Evolutionary conservation across 148 eudicot genomes (phyloP).

Genomic region (Silene uniflora): DNA sequence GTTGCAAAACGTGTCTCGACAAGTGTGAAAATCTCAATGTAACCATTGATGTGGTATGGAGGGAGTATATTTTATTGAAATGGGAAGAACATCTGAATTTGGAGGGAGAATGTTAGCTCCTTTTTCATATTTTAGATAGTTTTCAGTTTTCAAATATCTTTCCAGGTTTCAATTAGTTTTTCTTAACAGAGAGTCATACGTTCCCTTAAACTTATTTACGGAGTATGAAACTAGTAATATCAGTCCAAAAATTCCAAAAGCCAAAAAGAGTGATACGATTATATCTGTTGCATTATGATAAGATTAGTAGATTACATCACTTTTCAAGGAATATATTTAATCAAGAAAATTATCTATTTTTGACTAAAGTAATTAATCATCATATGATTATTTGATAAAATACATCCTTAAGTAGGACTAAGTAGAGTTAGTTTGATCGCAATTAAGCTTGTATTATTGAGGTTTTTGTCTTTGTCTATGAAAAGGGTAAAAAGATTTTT

Average conservation of each 20-base stretch:
- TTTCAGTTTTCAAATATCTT: too few relatives aligned
- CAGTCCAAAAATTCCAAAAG: not conserved
- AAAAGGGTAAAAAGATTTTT: constrained; percentile 1
- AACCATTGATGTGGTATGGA: too few relatives aligned
- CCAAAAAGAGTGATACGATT: not conserved
- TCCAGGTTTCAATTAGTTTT: too few relatives aligned
- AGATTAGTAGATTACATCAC: not conserved
- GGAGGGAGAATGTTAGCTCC: too few relatives aligned
- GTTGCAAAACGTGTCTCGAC: too few relatives aligned
- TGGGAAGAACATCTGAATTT: too few relatives aligned
- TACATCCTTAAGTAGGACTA: not conserved
- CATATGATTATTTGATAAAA: not conserved
- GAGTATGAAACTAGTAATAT: not conserved
- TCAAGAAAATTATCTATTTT: not conserved
- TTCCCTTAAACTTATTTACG: not conserved
- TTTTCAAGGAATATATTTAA: not conserved
- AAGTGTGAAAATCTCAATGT: too few relatives aligned
- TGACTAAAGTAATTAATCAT: not conserved
- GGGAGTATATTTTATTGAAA: too few relatives aligned
- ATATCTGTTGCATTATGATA: constrained; percentile 1
- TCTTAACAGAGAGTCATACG: too few relatives aligned
- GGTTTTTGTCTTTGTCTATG: constrained; percentile 15
- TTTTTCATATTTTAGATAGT: too few relatives aligned
- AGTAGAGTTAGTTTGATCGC: constrained; percentile 2
- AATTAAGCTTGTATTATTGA: constrained; percentile 13